Base-by-base conservation (phyloP, 805 yeast species). In the Naumovozyma castellii region DNA sequence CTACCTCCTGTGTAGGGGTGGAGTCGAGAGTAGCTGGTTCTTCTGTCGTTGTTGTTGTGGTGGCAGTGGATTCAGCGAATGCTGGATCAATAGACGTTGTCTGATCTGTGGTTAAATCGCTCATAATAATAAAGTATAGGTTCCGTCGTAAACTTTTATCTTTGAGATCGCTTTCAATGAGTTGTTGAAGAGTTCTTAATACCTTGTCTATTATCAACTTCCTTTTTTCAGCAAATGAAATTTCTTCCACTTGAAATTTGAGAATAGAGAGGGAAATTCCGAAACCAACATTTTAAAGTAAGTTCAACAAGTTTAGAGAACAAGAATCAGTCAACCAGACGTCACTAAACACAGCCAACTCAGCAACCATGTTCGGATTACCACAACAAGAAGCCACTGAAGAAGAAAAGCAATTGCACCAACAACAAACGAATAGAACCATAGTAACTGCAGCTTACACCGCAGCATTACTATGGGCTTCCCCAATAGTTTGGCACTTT, bases 381-480 rank as follows among this genome's bases (percentile, higher is more conserved):
- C 69, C 78, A 48, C 80, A 75, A 51, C 61, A 56, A 50, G 61
- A 59, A 44, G 73, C 75, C 53, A 66, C 73, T 49, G 85, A 79
- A 54, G 84, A 78, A 52, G 79, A 78, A 62, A 79, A 75, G 67
- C 78, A 72, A 56, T 57, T 71, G 41, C 86, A 79, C 57, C 79
- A 80, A 61, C 70, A 73, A 53, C 72, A 70, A 50, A 76, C 84
- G 39, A 66, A 69, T 53, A 68, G 70, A 45, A 80, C 84, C 36
- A 62, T 82, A 50, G 66, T 65, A 50, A 65, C 70, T 35, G 84
- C 88, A 18, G 78, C 76, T 35, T 60, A 71, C 47, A 64, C 80
- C 44, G 84, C 85, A 36, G 74, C 78, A 44, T 76, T 78, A 17
- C 69, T 82, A 54, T 82, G 71, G 71, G 41, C 59, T 62, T 52